A percentile compares a stretch with the other conserved stretches of the same genome.
phyloP scores from a whole-genome alignment of 2,329 filamentous ascomycete genomes.

The Pseudogymnoascus sp. region DNA sequence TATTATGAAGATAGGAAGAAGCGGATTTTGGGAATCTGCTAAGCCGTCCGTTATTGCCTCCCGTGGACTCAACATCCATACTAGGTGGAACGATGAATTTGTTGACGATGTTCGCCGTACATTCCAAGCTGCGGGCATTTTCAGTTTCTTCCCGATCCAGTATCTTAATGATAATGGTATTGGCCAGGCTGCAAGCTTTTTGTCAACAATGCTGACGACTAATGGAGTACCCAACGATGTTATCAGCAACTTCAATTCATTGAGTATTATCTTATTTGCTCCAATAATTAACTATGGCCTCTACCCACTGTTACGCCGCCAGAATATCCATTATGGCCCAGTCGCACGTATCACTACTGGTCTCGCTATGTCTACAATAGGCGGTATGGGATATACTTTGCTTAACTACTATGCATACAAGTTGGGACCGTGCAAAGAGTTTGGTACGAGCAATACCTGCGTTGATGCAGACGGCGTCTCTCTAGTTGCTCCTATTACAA shows the following conservation, averaged over 20 bases:
- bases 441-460: constrained; percentile 13
- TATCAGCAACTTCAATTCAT: constrained; percentile 67
- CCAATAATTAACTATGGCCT: constrained; percentile 57
- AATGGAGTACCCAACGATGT: constrained; percentile 68
- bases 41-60: constrained; percentile 55
- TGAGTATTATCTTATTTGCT: constrained; percentile 65
- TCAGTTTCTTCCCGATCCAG: constrained; percentile 41
- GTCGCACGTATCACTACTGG: constrained; percentile 65
- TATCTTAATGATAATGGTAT: constrained; percentile 37
- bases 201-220: constrained; percentile 64
- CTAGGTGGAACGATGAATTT: constrained; percentile 65
- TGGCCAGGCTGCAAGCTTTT: constrained; percentile 73
- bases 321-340: constrained; percentile 57
- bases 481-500: constrained; percentile 43
- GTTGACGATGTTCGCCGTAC: constrained; percentile 67
- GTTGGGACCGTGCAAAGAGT: constrained; percentile 46
- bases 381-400: constrained; percentile 50
- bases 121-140: constrained; percentile 58
- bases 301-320: constrained; percentile 57
- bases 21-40: constrained; percentile 50
- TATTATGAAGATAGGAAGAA: constrained; percentile 44
- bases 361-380: constrained; percentile 53
- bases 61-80: constrained; percentile 40
- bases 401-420: constrained; percentile 55
- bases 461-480: constrained; percentile 41